Evolutionary conservation across 257 asterid genomes (phyloP), one percentile per base, ranked within the genome.

Genomic region (Solanum corneliomulleri): DNA sequence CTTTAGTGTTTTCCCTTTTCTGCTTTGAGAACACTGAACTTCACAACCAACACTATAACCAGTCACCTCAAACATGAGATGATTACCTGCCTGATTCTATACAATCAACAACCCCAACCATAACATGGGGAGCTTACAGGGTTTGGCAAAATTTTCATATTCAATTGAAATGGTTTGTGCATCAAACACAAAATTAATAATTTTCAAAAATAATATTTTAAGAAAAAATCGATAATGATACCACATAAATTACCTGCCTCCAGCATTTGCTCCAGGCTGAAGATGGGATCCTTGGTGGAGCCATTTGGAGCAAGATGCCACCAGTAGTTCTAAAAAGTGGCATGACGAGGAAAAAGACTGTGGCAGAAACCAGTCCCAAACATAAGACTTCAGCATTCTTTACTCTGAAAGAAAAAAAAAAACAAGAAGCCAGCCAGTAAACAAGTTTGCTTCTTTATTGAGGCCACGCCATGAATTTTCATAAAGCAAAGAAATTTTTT

Each of bases 341-440:
- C 95, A 96, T 92, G 88, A 92, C 97, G 35, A 97, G 94, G 97
- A 97, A 94, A 89, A 97, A 96, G 42, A 96, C 96, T 9, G 96
- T 91, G 88, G 91, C 97, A 16, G 99, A 94, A 87, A 97, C 98
- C 85, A 96, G 91, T 88, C 99, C 99, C 91, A 97, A 87, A 82
- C 99, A 97, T 91, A 97, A 87, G 74, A 97, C 99, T 91, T 97
- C 99, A 52, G 99, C 99, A 91, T 97, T 97, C 68, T 91, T 91
- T 82, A 95, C 98, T 92, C 98, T 97, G 88, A 86, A 85, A 88
- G 18, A 20, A 39, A 39, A 39, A 39, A 39, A 41, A 9, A 27
- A 37, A 74, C 31, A 42, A 70, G 42, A 41, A 69, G 66, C 45
- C n/a, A 47, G 44, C 82, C 23, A 88, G 86, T 42, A 21, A 85